These are phyloP conservation scores for Cryptococcus sp. DNA, from an alignment of 1,284 basidiomycete species.

Conservation along the genomic window DNA sequence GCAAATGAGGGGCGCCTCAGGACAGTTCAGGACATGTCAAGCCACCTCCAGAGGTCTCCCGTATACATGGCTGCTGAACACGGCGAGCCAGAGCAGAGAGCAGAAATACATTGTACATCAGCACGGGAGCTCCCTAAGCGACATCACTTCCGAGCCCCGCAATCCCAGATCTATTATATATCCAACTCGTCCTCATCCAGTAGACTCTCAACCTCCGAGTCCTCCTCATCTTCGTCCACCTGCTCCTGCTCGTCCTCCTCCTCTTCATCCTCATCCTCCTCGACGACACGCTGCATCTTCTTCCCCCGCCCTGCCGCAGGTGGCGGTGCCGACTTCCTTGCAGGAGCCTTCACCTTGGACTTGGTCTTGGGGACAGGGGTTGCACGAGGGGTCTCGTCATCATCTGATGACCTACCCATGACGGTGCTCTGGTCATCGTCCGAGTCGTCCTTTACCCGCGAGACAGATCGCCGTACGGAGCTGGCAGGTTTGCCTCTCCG, in stretches of 20 bases:
- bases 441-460: background rate
- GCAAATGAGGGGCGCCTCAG: no score
- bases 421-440: background rate
- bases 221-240: conserved; percentile 22
- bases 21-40: no score
- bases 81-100: no score
- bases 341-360: conserved; percentile 2
- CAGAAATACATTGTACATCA: no score
- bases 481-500: conserved; percentile 8
- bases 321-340: background rate
- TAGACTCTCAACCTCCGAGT: conserved; percentile 28
- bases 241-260: conserved; percentile 17
- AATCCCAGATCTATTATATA: conserved; percentile 3
- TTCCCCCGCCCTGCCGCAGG: conserved; percentile 1
- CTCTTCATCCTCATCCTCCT: conserved; percentile 18
- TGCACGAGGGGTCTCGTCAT: conserved; percentile 12
- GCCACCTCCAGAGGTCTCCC: no score
- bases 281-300: conserved; percentile 15
- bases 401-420: conserved; percentile 4
- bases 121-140: no score
- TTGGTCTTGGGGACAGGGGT: conserved; percentile 1
- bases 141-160: background rate
- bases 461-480: background rate
- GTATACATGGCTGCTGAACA: no score
- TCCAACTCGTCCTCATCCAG: conserved; percentile 19